Percentiles rank a stretch among this genome's conserved stretches.
Conservation (phyloP, 2,329 filamentous ascomycete species). For the Chalaropsis ovoidea region DNA sequence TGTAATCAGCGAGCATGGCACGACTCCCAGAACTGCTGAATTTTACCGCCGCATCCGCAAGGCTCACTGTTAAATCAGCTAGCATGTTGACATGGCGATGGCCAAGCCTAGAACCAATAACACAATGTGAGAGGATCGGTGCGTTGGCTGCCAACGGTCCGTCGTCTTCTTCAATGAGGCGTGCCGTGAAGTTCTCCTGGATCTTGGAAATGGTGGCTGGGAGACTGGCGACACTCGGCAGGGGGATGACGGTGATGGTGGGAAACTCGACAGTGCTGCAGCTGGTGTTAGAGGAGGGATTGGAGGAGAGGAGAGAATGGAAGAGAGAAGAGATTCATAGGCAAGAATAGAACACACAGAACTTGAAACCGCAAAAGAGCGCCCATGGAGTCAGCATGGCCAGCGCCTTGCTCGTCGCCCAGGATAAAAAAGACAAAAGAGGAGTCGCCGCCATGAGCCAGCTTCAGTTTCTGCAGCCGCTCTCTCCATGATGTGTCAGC, state of each 20-base stretch:
- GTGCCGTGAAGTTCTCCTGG: conserved; percentile 29
- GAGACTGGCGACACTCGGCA: conserved; percentile 33
- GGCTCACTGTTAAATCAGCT: conserved; percentile 29
- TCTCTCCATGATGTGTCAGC: conserved; percentile 27
- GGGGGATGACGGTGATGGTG: conserved; percentile 38
- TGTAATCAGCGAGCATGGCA: conserved; percentile 28
- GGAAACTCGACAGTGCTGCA: conserved; percentile 32
- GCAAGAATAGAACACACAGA: conserved; percentile 32
- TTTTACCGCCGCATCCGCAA: conserved; percentile 30
- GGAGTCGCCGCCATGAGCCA: conserved; percentile 35
- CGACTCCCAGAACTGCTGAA: conserved; percentile 26
- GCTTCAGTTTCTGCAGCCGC: conserved; percentile 36
- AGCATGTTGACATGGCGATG: conserved; percentile 29
- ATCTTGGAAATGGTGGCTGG: conserved; percentile 35
- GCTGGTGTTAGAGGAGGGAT: conserved; percentile 14
- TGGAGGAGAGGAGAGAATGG: not conserved
- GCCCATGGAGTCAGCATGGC: conserved; percentile 29
- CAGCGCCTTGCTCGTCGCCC: conserved; percentile 27
- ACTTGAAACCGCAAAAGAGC: conserved; percentile 38
- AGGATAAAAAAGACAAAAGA: conserved; percentile 40
- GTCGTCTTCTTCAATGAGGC: conserved; percentile 15
- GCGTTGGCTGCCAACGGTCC: not conserved
- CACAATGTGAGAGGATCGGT: conserved; percentile 28
- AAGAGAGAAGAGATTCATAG: not conserved
- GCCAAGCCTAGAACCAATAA: conserved; percentile 29